A percentile compares a stretch with the other conserved stretches of the same genome.
Evolutionary conservation across 352 stramenopile species (phyloP).

Genomic region (Phytophthora fragariaefolia): DNA sequence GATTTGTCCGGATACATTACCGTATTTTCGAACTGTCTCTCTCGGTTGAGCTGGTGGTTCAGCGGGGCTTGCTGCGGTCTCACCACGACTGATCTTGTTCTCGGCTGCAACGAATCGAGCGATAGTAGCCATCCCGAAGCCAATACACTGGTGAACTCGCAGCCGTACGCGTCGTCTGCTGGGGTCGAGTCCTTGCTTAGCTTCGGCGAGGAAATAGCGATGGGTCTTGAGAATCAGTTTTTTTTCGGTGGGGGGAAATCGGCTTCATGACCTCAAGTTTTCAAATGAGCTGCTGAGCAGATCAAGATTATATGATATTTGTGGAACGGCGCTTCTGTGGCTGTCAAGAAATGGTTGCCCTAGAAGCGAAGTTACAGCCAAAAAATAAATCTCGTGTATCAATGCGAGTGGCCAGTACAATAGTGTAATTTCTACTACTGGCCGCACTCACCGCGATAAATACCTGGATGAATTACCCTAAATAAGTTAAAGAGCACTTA

Average conservation of each 20-base stretch:
- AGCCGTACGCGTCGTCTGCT: not conserved
- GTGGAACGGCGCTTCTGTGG: not conserved
- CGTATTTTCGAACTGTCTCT: not conserved
- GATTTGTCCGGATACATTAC: not conserved
- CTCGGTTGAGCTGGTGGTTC: not conserved
- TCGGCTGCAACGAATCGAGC: not conserved
- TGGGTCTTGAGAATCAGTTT: not conserved
- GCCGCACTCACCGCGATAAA: too few relatives aligned
- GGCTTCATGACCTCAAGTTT: not conserved
- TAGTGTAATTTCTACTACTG: too few relatives aligned
- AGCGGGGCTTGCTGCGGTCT: not conserved
- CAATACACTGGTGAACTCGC: not conserved
- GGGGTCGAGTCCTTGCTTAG: not conserved
- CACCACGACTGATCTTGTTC: not conserved
- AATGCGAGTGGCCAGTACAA: not conserved
- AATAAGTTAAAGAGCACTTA: too few relatives aligned
- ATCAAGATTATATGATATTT: not conserved
- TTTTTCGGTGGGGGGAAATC: not conserved
- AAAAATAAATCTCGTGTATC: not conserved
- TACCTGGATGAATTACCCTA: too few relatives aligned
- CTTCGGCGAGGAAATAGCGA: not conserved
- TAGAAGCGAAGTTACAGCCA: not conserved
- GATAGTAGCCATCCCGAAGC: not conserved
- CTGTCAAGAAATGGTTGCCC: not conserved
- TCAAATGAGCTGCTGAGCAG: not conserved